Evolutionary conservation across 805 yeast species (phyloP), one percentile per base, ranked within the genome.

Genomic region (Pichia eremophila): DNA sequence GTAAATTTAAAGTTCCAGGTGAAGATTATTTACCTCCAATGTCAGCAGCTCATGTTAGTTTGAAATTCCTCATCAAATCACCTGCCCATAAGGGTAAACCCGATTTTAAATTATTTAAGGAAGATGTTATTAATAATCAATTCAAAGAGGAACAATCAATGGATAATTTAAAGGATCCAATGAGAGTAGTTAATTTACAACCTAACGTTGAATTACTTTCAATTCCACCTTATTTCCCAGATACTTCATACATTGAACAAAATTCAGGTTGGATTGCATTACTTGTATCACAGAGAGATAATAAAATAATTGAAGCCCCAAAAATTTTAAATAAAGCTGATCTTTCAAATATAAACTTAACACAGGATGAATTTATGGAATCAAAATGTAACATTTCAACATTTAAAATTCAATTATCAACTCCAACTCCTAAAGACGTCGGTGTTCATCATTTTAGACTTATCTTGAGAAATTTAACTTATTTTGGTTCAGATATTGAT

Each of bases 1-100:
- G 95, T 40, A 78, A 77, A 49, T 88, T 88, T 67, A 74, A 75
- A 52, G 96, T 91, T 40, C 91, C 96, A 4, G 98, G 98, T 34
- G 97, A 90, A 69, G 61, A 66, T 15, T 69, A 69, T 31, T 80
- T 85, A 29, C 78, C 89, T 0, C 83, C 96, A 28, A 73, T 75
- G 27, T 78, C 97, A 2, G 75, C 76, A 43, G 80, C 87, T 9
- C 90, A 87, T 64, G 69, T 95, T 50, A 80, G 79, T 31, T 54
- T 93, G 25, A 88, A 90, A 64, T 83, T 85, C 49, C 64, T 86
- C 40, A 78, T 88, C 38, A 80, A 82, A 56, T 85, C 95, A 2
- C 81, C 91, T 8, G 74, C 73, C 38, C 84, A 80, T 51, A 82
- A 82, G 59, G 69, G 77, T n/a, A 65, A 69, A 50, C 79, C 79